phyloP scores from a whole-genome alignment of 768 basidiomycete genomes.

The Kondoa subrosea region DNA sequence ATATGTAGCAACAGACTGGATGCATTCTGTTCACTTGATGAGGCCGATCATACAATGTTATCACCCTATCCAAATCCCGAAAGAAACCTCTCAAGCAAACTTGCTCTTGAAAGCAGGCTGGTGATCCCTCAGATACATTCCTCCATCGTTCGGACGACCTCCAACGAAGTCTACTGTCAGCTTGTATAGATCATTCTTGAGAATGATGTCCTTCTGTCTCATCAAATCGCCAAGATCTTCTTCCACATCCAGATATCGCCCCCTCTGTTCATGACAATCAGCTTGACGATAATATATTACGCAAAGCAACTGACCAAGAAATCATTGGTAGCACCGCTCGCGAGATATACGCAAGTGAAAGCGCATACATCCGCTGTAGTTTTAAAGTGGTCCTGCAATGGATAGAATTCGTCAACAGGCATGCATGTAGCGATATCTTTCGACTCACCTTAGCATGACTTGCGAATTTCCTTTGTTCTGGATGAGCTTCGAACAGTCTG shows the following conservation, averaged over 20 bases:
- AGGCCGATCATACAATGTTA: too few species aligned
- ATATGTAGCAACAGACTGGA: too few species aligned
- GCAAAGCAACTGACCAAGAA: not conserved
- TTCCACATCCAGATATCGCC: not conserved
- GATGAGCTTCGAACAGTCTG: not conserved
- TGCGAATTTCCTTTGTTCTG: not conserved
- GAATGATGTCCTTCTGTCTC: not conserved
- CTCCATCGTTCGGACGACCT: not conserved
- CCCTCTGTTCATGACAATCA: not conserved
- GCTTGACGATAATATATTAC: not conserved
- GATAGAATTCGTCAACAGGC: not conserved
- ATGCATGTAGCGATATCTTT: not conserved
- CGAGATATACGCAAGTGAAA: not conserved
- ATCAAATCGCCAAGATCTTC: not conserved
- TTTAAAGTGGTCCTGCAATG: not conserved
- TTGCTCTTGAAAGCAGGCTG: not conserved
- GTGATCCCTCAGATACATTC: not conserved
- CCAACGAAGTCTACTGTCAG: not conserved
- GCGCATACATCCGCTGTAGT: not conserved
- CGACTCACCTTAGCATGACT: not conserved
- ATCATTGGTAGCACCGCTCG: not conserved
- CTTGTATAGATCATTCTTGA: not conserved
- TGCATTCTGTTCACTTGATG: too few species aligned
- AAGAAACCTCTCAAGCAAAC: not conserved
- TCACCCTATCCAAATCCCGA: too few species aligned